phyloP scores from a whole-genome alignment of 331 rosid species.

The Ulmus americana region DNA sequence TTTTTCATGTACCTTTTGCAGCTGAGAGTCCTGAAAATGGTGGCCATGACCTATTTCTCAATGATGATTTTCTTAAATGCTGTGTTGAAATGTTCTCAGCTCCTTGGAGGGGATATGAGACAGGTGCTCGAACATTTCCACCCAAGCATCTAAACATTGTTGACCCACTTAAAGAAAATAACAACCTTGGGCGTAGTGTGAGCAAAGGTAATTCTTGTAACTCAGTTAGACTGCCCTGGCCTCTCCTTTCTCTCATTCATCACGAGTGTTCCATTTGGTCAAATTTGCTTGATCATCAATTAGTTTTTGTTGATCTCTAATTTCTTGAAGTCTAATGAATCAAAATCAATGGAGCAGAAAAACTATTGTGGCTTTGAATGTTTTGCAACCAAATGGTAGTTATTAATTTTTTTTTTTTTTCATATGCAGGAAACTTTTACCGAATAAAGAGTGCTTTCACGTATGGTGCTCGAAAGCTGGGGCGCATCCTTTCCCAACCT shows the following conservation, averaged over 20 bases:
- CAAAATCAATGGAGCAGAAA: background rate
- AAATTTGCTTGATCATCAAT: background rate
- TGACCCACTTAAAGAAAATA: constrained; percentile 86
- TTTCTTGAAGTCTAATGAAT: background rate
- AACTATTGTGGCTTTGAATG: background rate
- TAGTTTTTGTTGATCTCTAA: background rate
- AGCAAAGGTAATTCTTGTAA: constrained; percentile 45
- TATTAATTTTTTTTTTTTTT: background rate
- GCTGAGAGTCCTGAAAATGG: constrained; percentile 68
- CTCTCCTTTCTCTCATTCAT: background rate
- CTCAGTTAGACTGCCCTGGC: background rate
- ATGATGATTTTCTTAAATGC: constrained; percentile 62
- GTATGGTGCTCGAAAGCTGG: constrained; percentile 59
- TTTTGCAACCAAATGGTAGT: background rate
- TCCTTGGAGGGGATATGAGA: constrained; percentile 59
- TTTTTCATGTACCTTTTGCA: constrained; percentile 25
- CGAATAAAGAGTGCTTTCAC: constrained; percentile 64
- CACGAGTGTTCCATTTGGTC: too few relatives aligned
- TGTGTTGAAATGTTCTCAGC: constrained; percentile 69
- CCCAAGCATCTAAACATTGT: constrained; percentile 80
- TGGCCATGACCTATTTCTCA: constrained; percentile 52
- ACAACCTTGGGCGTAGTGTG: constrained; percentile 95
- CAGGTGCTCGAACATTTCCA: constrained; percentile 49
- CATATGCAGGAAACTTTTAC: constrained; percentile 57
- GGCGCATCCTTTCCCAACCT: constrained; percentile 45